phyloP scores from a whole-genome alignment of 2,329 filamentous ascomycete genomes.

The Mycosphaerella arachidis region DNA sequence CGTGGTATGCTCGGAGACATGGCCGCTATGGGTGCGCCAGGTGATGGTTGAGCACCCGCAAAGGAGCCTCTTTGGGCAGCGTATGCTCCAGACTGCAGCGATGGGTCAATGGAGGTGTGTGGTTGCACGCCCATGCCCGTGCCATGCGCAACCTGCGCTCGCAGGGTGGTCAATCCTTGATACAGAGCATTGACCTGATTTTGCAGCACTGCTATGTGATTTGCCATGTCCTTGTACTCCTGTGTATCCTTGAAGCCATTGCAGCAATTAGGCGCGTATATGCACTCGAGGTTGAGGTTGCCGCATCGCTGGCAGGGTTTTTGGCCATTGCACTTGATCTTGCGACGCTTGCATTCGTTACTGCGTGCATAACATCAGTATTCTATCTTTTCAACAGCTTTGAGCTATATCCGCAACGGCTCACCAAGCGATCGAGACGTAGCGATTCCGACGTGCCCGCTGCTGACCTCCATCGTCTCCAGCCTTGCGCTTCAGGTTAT shows the following conservation, averaged over 20 bases:
- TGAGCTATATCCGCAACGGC: conserved; percentile 34
- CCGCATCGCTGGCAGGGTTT: conserved; percentile 62
- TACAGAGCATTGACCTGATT: conserved; percentile 78
- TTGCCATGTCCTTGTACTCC: conserved; percentile 79
- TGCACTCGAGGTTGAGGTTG: conserved; percentile 59
- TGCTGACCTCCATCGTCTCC: conserved; percentile 37
- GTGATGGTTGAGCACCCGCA: conserved; percentile 17
- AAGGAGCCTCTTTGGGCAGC: conserved; percentile 16
- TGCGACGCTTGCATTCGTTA: conserved; percentile 62
- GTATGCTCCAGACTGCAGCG: conserved; percentile 26
- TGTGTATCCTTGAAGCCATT: conserved; percentile 89
- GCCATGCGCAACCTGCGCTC: conserved; percentile 40
- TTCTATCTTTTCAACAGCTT: not conserved
- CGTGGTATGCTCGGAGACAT: conserved; percentile 32
- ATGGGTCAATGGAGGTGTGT: conserved; percentile 34
- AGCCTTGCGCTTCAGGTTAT: conserved; percentile 38
- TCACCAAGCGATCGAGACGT: conserved; percentile 64
- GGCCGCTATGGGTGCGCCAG: conserved; percentile 17
- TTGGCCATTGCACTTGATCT: conserved; percentile 66
- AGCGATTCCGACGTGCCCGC: conserved; percentile 61
- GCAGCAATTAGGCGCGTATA: conserved; percentile 65
- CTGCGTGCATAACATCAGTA: conserved; percentile 32
- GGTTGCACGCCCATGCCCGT: conserved; percentile 9
- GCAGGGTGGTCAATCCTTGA: conserved; percentile 65
- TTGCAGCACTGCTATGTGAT: conserved; percentile 70